Percentiles rank a stretch among this genome's conserved stretches.
Evolutionary conservation across 2,329 filamentous ascomycete genomes (phyloP).

Genomic region (Dothiorella sarmentorum): DNA sequence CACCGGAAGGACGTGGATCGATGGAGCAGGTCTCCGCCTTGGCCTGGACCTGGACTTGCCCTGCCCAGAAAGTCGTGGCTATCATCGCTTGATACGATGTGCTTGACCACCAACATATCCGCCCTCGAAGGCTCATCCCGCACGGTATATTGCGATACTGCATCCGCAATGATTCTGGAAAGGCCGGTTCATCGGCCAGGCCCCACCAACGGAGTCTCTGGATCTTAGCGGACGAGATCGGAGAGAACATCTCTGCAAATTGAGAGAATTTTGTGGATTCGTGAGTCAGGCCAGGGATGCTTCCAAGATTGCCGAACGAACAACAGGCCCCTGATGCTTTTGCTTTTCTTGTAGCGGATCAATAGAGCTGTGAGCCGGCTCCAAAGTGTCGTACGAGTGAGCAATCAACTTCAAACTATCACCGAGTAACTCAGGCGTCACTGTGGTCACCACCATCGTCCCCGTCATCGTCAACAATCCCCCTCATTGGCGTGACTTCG

Average conservation of each 20-base stretch:
- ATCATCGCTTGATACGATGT: not conserved
- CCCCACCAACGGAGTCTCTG: not conserved
- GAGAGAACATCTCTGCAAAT: not conserved
- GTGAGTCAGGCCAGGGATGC: constrained; percentile 5
- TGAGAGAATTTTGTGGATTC: constrained; percentile 12
- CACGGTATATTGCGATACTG: not conserved
- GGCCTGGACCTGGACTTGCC: not conserved
- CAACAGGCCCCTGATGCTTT: not conserved
- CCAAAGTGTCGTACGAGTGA: not conserved
- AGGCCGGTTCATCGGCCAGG: not conserved
- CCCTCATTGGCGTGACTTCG: not conserved
- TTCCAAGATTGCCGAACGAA: constrained; percentile 10
- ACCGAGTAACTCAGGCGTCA: not conserved
- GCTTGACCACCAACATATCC: not conserved
- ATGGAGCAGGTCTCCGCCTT: not conserved
- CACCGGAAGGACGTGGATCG: not conserved
- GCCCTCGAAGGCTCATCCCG: not conserved
- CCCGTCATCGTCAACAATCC: not conserved
- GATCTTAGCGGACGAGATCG: not conserved
- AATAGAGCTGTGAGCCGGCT: not conserved
- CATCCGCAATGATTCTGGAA: not conserved
- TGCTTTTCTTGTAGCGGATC: not conserved
- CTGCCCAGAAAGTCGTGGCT: not conserved
- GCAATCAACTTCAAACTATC: not conserved
- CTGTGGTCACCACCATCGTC: not conserved